Base-by-base conservation (phyloP, 306 rosid species). In the Comarum palustre region DNA sequence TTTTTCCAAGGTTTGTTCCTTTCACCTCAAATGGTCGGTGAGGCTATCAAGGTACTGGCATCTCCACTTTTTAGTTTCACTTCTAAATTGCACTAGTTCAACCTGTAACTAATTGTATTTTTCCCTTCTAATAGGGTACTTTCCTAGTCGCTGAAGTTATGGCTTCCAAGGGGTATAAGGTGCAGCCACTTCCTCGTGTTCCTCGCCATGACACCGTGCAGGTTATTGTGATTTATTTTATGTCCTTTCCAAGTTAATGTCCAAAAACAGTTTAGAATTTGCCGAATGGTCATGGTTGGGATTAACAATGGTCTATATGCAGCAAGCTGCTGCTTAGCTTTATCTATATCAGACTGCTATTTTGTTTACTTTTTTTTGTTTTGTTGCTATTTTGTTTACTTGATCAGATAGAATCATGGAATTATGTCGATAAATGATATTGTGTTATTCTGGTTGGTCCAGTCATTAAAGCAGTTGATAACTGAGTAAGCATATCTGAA, bases 11-110 rank as follows among this genome's bases (percentile, higher is more conserved):
- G 98, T 17, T 82, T 90, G 73, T 90, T 86, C 83, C 98, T 93
- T 79, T 89, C 98, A n/a, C 97, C 98, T 86, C 98, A 93, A 89
- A 93, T 93, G 98, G 98, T 93, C 61, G 98, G 98, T n/a, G 97
- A 90, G 81, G 96, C 97, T 59, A 60, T 93, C 83, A 93, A 93
- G 97, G 98, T 93, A 71, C 67, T 58, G 20, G 27, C 75, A 59
- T 73, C 80, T 72, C 78, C 72, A 60, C 65, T 48, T 36, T 34
- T 61, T 24, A 13, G 20, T 59, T 50, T 45, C 43, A 69, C 6
- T 12, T 83, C 72, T 54, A 6, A 29, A 16, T 55, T 86, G 75
- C 63, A 19, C 60, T 73, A 41, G 41, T 66, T 73, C 32, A 69
- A 51, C 27, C 50, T 73, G 15, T 32, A 72, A 43, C 7, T 75